Evolutionary conservation across 352 stramenopile genomes (phyloP).

Genomic region (Hyaloperonospora arabidopsidis): DNA sequence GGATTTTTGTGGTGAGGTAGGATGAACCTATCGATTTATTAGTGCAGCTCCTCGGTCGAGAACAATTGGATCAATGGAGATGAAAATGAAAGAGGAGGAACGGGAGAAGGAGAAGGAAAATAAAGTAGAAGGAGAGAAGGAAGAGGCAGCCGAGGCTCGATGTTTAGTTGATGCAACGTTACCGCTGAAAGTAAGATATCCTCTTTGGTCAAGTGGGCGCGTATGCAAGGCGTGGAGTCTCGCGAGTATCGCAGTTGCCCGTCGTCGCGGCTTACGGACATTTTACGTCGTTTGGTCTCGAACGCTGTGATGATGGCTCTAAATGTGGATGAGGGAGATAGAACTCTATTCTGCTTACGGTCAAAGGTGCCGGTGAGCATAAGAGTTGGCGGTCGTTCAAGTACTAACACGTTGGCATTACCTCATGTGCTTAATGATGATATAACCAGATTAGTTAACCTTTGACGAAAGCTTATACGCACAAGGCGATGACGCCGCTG

Average conservation of each 20-base stretch:
- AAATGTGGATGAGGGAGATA: constrained; percentile 47
- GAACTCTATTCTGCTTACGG: constrained; percentile 55
- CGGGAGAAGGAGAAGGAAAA: no score
- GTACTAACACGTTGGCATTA: no score
- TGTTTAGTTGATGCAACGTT: constrained; percentile 38
- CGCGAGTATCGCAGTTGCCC: constrained; percentile 51
- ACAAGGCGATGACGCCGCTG: constrained; percentile 69
- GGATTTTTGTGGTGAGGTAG: no score
- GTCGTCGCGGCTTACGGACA: constrained; percentile 43
- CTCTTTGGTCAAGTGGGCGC: constrained; percentile 64
- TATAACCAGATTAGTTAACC: constrained; percentile 29
- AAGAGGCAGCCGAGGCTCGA: not conserved
- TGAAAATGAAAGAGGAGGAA: no score
- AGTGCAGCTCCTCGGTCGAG: no score
- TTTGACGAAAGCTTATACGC: constrained; percentile 67
- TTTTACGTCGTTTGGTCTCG: constrained; percentile 41
- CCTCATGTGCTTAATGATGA: no score
- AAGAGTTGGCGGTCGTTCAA: no score
- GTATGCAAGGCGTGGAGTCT: constrained; percentile 81
- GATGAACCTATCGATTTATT: no score
- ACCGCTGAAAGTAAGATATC: constrained; percentile 67
- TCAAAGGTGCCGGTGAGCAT: no score
- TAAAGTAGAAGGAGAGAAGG: no score
- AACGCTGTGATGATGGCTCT: constrained; percentile 40
- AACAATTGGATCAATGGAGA: no score